Conservation (phyloP, 202 grass and related monocot genomes). For the Schoenoplectus triqueter region DNA sequence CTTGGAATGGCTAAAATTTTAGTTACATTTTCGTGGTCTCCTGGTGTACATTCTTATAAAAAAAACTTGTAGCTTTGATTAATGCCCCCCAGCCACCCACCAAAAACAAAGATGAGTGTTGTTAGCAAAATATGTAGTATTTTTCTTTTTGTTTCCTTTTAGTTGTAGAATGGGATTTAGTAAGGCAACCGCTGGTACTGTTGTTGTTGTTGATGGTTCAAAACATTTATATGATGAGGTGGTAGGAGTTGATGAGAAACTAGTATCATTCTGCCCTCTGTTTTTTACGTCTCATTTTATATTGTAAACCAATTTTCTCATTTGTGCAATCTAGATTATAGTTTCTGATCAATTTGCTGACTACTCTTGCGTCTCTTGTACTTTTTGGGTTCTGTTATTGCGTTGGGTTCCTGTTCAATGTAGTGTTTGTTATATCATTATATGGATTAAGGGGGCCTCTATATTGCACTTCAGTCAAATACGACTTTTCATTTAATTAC, state of each 20-base stretch:
- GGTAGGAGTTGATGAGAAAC: conserved; percentile 17
- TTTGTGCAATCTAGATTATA: neutral
- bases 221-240: conserved; percentile 25
- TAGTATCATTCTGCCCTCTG: neutral
- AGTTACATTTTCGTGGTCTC: conserved; percentile 11
- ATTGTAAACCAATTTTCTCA: neutral
- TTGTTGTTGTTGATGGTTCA: conserved; percentile 14
- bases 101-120: conserved; percentile 25
- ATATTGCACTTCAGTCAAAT: neutral
- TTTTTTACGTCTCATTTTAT: neutral
- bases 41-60: conserved; percentile 48
- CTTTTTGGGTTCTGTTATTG: conserved; percentile 10
- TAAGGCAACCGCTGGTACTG: neutral
- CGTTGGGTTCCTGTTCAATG: neutral
- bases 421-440: neutral
- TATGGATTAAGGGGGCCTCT: neutral
- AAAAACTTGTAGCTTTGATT: conserved; percentile 5
- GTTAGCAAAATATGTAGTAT: conserved; percentile 1
- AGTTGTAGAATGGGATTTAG: conserved; percentile 10
- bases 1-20: conserved; percentile 10
- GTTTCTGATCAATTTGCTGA: neutral
- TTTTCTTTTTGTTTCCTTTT: neutral
- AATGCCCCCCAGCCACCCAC: neutral
- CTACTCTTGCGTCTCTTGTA: neutral
- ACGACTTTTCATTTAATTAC: neutral